A percentile compares a stretch with the other conserved stretches of the same genome.
Evolutionary conservation across 2,329 filamentous ascomycete species (phyloP).

Genomic region (Aspergillus transmontanensis): DNA sequence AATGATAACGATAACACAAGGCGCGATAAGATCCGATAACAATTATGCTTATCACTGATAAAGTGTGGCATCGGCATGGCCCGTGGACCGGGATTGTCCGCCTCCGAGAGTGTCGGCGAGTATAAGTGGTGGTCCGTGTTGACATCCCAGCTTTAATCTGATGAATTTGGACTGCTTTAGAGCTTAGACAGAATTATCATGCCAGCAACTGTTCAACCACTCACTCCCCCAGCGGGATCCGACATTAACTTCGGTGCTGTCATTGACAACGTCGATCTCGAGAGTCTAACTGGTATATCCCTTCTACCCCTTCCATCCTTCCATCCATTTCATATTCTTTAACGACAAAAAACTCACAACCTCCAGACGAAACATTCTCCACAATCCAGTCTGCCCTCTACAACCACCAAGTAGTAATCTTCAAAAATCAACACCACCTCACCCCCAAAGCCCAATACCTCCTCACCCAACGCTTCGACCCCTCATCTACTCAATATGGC

Average conservation of each 20-base stretch:
- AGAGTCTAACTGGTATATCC: constrained; percentile 62
- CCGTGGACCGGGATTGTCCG: constrained; percentile 2
- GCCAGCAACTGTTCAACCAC: constrained; percentile 19
- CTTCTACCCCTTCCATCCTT: neutral
- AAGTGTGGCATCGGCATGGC: neutral
- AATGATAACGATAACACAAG: neutral
- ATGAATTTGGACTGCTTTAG: neutral
- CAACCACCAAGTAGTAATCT: constrained; percentile 67
- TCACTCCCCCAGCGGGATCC: constrained; percentile 32
- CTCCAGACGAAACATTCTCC: constrained; percentile 63
- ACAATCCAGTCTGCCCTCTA: constrained; percentile 68
- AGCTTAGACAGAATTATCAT: neutral
- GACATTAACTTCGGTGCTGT: constrained; percentile 63
- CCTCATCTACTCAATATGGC: constrained; percentile 65
- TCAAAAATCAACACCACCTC: constrained; percentile 67
- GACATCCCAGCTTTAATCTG: neutral
- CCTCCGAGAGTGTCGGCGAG: neutral
- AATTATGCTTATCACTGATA: neutral
- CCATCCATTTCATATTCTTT: too few species aligned
- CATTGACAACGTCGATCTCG: constrained; percentile 61
- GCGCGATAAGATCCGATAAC: neutral
- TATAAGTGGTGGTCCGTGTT: neutral
- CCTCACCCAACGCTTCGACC: constrained; percentile 74
- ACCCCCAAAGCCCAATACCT: constrained; percentile 73
- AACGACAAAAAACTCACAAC: constrained; percentile 3